A percentile compares a stretch with the other conserved stretches of the same genome.
phyloP scores from a whole-genome alignment of 202 grass and related monocot species.

The Digitaria exilis region DNA sequence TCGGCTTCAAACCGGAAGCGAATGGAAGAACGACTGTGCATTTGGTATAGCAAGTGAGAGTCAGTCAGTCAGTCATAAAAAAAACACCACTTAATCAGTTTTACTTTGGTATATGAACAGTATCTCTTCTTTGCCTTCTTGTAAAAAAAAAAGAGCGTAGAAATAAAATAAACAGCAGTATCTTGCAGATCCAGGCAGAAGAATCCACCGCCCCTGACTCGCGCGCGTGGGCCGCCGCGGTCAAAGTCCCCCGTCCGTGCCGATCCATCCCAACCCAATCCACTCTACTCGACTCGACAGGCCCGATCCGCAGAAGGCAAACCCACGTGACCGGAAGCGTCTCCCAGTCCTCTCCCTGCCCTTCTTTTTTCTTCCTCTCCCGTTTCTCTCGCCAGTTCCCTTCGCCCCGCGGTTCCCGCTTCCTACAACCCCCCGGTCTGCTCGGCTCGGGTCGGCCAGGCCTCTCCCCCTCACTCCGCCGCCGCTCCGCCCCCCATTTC shows the following conservation, averaged over 20 bases:
- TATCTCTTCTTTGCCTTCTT: no score
- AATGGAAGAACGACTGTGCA: no score
- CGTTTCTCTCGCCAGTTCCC: conserved; percentile 43
- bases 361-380: not conserved
- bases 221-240: conserved; percentile 13
- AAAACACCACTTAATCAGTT: no score
- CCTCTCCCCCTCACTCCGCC: not conserved
- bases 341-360: no score
- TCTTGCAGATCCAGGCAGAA: conserved; percentile 5
- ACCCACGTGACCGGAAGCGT: conserved; percentile 34
- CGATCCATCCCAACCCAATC: not conserved
- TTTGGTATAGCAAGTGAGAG: no score
- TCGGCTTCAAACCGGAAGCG: no score
- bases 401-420: conserved; percentile 52
- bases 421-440: conserved; percentile 12
- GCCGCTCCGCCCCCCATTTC: conserved; percentile 14
- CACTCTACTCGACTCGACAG: not conserved
- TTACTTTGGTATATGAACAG: no score
- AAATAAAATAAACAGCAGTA: not conserved
- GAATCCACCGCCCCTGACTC: not conserved
- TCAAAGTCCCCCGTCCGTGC: conserved; percentile 33
- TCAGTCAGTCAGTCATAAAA: no score
- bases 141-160: no score
- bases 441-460: not conserved
- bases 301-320: conserved; percentile 22